Evolutionary conservation across 164 flowering plant species (phyloP).

Genomic region (Amborella trichopoda): DNA sequence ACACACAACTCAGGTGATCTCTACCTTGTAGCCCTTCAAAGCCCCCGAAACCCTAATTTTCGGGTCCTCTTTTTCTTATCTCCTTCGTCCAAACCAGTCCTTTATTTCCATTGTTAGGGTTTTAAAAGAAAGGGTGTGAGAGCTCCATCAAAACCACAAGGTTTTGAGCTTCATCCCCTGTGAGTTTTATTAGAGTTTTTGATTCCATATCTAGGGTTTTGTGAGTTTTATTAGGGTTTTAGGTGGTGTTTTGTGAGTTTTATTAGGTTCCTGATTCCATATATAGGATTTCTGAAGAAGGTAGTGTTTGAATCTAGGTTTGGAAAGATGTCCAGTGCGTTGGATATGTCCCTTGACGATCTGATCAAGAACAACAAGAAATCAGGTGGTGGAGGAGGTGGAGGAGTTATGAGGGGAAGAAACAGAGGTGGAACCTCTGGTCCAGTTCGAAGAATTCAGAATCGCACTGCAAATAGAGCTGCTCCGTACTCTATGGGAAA

Average conservation of each 20-base stretch:
- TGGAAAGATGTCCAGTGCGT: constrained; percentile 38
- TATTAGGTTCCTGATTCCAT: too few relatives aligned
- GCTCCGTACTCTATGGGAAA: constrained; percentile 50
- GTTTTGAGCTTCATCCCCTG: too few relatives aligned
- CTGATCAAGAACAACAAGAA: constrained; percentile 68
- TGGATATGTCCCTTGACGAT: constrained; percentile 87
- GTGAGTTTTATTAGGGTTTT: too few relatives aligned
- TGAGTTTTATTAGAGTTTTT: too few relatives aligned
- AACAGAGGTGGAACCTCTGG: constrained; percentile 40
- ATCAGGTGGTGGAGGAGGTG: constrained; percentile 22
- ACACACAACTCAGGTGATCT: too few relatives aligned
- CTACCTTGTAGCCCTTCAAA: too few relatives aligned
- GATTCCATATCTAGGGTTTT: background rate
- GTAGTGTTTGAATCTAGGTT: too few relatives aligned
- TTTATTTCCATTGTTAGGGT: too few relatives aligned
- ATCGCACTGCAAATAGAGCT: constrained; percentile 49
- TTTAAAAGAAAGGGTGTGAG: too few relatives aligned
- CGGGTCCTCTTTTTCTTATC: background rate
- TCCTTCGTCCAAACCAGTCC: background rate
- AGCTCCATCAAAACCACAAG: too few relatives aligned
- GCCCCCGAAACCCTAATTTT: constrained; percentile 3
- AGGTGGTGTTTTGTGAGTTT: too few relatives aligned
- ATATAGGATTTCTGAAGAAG: too few relatives aligned
- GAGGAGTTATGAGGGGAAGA: constrained; percentile 15
- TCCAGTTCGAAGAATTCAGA: constrained; percentile 53